Base-by-base conservation (phyloP, 2,329 filamentous ascomycete species). In the Fusarium globosum region DNA sequence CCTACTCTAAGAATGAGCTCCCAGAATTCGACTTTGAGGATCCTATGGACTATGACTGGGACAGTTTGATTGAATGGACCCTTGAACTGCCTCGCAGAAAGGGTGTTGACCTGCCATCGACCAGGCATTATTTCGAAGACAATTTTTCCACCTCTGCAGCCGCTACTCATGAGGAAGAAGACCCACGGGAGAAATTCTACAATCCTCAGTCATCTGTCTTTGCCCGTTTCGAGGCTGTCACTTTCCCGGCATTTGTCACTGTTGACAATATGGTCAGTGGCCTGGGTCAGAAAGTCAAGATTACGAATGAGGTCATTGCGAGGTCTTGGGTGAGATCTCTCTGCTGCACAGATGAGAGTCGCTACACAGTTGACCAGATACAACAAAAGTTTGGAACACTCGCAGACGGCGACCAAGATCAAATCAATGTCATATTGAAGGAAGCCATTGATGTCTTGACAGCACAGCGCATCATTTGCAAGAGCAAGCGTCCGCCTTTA, bases 21-120 rank as follows among this genome's bases (percentile, higher is more conserved):
- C 87, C 90, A 4, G 80, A 85, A 4, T 84, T 95, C 26, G 85
- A 94, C 78, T 93, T 89, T 72, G 86, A 93, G 57, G 82, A 92
- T 51, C 85, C 90, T 1, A 80, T 87, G 43, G 86, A 87, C 4
- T 94, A 94, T 67, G 91, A 95, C 77, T 95, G 93, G 92, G 82
- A 84, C 15, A 81, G 80, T 9, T 81, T 95, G 11, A 87, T 95
- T 52, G 84, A 87, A 41, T 96, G 93, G 93, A 87, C 91, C 3
- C 83, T 89, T 71, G 84, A 86, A 28, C 87, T 89, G 8, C 81
- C 85, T 30, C 82, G 82, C 2, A 81, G 85, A 36, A 83, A 86
- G 61, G 84, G 84, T 1, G 76, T 87, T 39, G 79, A 84, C 28
- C 83, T 92, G 4, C 90, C 89, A 4, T 78, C 79, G 7, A 84